Evolutionary conservation across 2,329 filamentous ascomycete genomes (phyloP), one percentile per base, ranked within the genome.

Genomic region (Trichoderma sp.): DNA sequence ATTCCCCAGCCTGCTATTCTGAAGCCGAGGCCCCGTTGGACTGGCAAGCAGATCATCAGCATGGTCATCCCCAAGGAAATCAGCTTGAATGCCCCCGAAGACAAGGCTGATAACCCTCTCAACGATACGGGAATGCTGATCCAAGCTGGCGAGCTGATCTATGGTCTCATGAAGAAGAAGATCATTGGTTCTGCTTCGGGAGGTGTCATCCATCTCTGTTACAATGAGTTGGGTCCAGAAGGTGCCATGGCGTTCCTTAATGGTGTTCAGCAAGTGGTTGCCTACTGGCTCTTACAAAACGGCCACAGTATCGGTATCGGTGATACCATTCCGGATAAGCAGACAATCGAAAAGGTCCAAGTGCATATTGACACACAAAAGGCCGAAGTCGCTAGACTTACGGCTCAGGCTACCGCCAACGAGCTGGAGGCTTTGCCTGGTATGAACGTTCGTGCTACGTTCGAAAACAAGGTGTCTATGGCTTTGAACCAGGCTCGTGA

Each of bases 291-390:
- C 53, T 83, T 98, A 49, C 95, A 99, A 80, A 92, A 97, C 75
- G 96, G 96, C 62, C 96, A 97, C 86, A 97, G 94, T 81, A 97
- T 99, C 73, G 96, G 96, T 82, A 97, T 99, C 75, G 96, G 96
- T 83, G 96, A 99, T 79, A 98, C 96, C 1, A 95, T 99, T 76
- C 96, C 96, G 5, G 94, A 98, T 78, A 89, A 89, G 72, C 82
- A 84, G 21, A 98, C 95, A 3, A 96, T 97, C 69, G 86, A 90
- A 68, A 91, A 91, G 80, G 94, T 99, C 65, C 91, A 97, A 76
- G 86, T 88, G 7, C 91, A 93, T 68, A 94, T 99, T 73, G 87
- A 91, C 31, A 86, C 87, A 52, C 89, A 96, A 76, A 99, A 99
- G 84, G 84, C 85, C 0, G 89, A 94, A 73, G 94, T 99, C 68